Evolutionary conservation across 1,284 basidiomycete species (phyloP), one percentile per base, ranked within the genome.

Genomic region (Paramarasmius palmivorus): DNA sequence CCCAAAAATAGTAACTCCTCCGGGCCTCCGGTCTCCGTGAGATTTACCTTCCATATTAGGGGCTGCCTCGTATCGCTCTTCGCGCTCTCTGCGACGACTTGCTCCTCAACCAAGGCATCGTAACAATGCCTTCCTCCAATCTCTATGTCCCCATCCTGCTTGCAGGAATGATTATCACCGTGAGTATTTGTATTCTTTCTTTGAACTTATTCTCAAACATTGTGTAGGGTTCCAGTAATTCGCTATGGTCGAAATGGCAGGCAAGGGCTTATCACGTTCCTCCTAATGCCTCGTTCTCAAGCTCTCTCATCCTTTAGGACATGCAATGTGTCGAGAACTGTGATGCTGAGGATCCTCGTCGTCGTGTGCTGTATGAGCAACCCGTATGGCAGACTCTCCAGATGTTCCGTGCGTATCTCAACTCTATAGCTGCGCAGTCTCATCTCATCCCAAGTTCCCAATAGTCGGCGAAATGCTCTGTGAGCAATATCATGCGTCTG

Each of bases 291-390:
- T 23, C 55, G 56, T 61, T 26, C 50, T 58, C 52, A 17, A 57
- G n/a, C n/a, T n/a, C 53, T 41, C 41, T 51, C 54, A 25, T 44
- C 55, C 44, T 39, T 17, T 62, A 93, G 86, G 93, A 95, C 68
- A 94, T 93, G 89, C 91, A 95, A 85, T 96, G 93, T 65, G 93
- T 95, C 51, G 93, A 94, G 79, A 89, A 94, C 70, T 96, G 93
- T 67, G 65, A 71, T 55, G 82, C 88, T 64, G 75, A 77, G 48
- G 69, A 83, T 68, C 74, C 82, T 20, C 57, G 67, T 41, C 71
- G 75, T 34, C 84, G 78, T 57, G 76, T 93, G 42, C 78, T 92
- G 39, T 95, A 92, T 68, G 92, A 95, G 65, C 93, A 95, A 69
- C 93, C 93, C 1, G 92, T 95, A 23, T 95, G 91, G 90, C 93